Percentiles rank a stretch among this genome's conserved stretches.
Conservation (phyloP, 495 filamentous ascomycete species). For the Bathelium albidoporum region DNA sequence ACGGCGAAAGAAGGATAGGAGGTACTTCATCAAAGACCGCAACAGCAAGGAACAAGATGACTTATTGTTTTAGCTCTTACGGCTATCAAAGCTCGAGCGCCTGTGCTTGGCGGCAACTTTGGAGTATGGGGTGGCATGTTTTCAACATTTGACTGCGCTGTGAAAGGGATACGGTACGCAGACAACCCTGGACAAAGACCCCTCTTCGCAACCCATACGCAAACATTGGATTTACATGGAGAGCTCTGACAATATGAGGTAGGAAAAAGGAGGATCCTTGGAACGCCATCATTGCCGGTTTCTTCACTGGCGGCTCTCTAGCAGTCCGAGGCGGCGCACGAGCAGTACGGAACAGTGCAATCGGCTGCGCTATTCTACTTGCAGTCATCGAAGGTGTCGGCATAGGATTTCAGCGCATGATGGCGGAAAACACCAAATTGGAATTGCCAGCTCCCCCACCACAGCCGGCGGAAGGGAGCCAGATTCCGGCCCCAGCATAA, state of each 20-base stretch:
- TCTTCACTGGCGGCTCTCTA: conserved; percentile 89
- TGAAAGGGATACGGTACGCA: conserved; percentile 65
- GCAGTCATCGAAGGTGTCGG: conserved; percentile 96
- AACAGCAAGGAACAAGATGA: not conserved
- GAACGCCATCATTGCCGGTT: conserved; percentile 92
- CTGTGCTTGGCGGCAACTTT: conserved; percentile 94
- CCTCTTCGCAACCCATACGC: not conserved
- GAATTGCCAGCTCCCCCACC: conserved; percentile 42
- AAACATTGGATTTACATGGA: not conserved
- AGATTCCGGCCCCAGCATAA: not conserved
- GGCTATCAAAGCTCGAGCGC: conserved; percentile 92
- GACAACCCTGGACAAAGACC: not conserved
- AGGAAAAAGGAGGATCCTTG: conserved; percentile 87
- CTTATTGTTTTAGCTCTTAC: conserved; percentile 49
- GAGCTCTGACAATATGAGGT: not conserved
- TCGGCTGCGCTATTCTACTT: conserved; percentile 85
- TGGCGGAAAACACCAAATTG: conserved; percentile 81
- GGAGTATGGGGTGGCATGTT: conserved; percentile 96
- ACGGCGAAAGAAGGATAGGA: conserved; percentile 91
- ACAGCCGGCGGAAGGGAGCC: conserved; percentile 1
- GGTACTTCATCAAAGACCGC: conserved; percentile 27
- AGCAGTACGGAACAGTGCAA: conserved; percentile 85
- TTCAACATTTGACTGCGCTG: conserved; percentile 90
- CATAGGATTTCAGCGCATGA: conserved; percentile 93
- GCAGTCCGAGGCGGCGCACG: conserved; percentile 82